Evolutionary conservation across 2,329 filamentous ascomycete genomes (phyloP), one percentile per base, ranked within the genome.

Genomic region (Aphanocladium album): DNA sequence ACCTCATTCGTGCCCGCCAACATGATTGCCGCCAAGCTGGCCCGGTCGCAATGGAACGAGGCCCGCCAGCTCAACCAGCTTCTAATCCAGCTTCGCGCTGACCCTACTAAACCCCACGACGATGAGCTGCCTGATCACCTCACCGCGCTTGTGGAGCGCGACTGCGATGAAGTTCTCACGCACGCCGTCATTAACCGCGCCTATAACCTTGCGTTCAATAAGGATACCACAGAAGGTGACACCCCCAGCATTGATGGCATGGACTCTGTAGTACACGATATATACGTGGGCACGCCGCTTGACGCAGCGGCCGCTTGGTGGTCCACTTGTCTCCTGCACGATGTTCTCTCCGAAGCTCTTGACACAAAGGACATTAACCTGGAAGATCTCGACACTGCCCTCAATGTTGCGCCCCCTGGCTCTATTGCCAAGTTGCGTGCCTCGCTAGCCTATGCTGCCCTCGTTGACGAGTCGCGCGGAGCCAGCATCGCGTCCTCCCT

Each of bases 221-320:
- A 85, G 61, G 86, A 88, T 5, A 93, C 89, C 0, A 85, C 86
- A 2, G 80, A 90, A 67, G 85, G 87, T 33, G 82, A 86, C 0
- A 76, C 80, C 47, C 78, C 82, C 3, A 78, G 81, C 23, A 88
- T 90, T 64, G 85, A 88, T 57, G 86, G 89, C 52, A 89, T 96
- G 81, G 89, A 96, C 70, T 82, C 84, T 6, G 91, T 96, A 1
- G 89, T 95, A 3, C 89, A 95, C 62, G 93, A 97, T 68, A 85
- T 86, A 57, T 88, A 91, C 2, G 90, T 97, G 62, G 86, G 89
- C 57, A 95, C 91, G 19, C 91, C 93, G 0, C 83, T 97, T 65
- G 93, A 97, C 73, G 92, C 91, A 14, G 85, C 97, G 56, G 91
- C 93, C 7, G 91, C 93, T 2, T 97, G 93, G 93, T 95, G 88